A percentile compares a stretch with the other conserved stretches of the same genome.
Evolutionary conservation across 805 yeast species (phyloP).

Genomic region (Saccharomycopsis sp.): DNA sequence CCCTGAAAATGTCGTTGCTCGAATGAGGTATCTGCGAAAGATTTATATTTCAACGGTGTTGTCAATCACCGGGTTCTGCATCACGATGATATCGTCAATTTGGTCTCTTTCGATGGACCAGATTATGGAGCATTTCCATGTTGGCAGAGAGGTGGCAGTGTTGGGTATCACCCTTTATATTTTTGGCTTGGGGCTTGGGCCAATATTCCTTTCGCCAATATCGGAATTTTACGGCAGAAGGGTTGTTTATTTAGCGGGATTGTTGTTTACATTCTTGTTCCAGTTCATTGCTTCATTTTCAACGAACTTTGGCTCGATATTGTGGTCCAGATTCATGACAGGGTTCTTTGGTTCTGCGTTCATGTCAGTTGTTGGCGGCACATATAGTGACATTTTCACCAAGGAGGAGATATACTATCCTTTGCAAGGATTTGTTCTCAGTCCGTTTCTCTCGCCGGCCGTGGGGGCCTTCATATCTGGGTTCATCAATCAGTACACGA

Average conservation of each 20-base stretch:
- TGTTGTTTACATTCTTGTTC: constrained; percentile 21
- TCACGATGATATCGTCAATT: constrained; percentile 61
- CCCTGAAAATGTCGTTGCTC: constrained; percentile 28
- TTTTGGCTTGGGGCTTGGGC: constrained; percentile 62
- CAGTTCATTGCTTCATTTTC: constrained; percentile 17
- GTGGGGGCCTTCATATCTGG: constrained; percentile 54
- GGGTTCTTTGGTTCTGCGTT: constrained; percentile 18
- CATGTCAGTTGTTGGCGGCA: constrained; percentile 17
- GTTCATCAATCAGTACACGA: constrained; percentile 39
- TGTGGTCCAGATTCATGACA: constrained; percentile 16
- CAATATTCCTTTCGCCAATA: constrained; percentile 57
- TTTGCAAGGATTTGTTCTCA: constrained; percentile 43
- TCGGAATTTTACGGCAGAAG: constrained; percentile 36
- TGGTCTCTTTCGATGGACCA: constrained; percentile 55
- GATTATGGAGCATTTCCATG: constrained; percentile 36
- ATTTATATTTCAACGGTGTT: constrained; percentile 48
- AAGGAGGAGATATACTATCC: constrained; percentile 46
- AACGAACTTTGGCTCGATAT: constrained; percentile 14
- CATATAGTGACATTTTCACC: constrained; percentile 45
- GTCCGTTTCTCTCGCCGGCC: constrained; percentile 50
- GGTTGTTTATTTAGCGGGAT: constrained; percentile 29
- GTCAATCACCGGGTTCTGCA: constrained; percentile 47
- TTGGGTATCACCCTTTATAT: constrained; percentile 52
- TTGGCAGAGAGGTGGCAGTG: constrained; percentile 39
- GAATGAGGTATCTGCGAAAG: constrained; percentile 39